These are phyloP conservation scores for Pseudogymnoascus sp. DNA, from an alignment of 2,329 filamentous ascomycete genomes.

Conservation along the genomic window DNA sequence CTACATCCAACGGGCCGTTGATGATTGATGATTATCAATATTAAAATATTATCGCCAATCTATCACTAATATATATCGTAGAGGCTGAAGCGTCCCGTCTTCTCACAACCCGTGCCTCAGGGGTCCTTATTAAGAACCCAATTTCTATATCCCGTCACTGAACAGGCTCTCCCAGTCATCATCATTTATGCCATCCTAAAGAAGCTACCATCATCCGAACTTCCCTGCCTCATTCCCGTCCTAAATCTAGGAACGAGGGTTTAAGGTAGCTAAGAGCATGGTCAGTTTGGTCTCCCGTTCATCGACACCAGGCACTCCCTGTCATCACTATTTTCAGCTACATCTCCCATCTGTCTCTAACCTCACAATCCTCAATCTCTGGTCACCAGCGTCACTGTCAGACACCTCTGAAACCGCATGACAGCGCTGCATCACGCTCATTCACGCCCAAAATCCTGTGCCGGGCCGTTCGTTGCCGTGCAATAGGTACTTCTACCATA, in stretches of 20 bases:
- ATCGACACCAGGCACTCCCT: not conserved
- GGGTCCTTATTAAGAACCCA: not conserved
- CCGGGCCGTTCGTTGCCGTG: not conserved
- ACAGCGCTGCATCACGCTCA: not conserved
- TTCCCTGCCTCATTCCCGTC: not conserved
- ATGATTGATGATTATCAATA: not conserved
- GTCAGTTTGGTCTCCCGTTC: not conserved
- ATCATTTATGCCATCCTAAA: not conserved
- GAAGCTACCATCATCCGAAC: not conserved
- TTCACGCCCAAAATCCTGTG: not conserved
- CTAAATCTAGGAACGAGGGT: not conserved
- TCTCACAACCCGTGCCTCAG: not conserved
- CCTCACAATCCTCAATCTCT: not conserved
- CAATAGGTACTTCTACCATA: not conserved
- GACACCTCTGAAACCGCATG: slow-evolving; percentile 5
- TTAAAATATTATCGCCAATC: slow-evolving; percentile 1
- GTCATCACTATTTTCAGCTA: not conserved
- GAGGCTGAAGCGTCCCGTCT: not conserved
- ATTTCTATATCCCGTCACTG: not conserved
- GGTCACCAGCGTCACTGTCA: not conserved
- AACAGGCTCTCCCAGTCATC: not conserved
- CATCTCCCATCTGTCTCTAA: not conserved
- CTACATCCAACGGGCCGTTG: not conserved
- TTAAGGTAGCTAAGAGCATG: not conserved
- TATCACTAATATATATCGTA: not conserved